Percentiles rank a stretch among this genome's conserved stretches.
These are phyloP conservation scores for Rhodotorula sp. DNA, from an alignment of 1,284 basidiomycete species.

Conservation along the genomic window DNA sequence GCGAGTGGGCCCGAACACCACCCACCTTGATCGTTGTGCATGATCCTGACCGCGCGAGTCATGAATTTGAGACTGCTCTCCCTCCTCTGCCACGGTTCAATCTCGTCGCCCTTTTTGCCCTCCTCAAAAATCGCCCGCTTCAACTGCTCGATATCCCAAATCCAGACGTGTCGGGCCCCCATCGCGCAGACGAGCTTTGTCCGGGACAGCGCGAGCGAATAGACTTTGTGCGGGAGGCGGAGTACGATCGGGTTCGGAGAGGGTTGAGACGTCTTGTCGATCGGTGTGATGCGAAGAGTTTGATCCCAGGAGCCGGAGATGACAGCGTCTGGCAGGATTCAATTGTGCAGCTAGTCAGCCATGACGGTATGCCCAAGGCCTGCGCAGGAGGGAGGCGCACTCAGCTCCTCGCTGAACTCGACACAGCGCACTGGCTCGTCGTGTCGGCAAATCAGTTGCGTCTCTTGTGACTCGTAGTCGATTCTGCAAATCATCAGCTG, in stretches of 20 bases:
- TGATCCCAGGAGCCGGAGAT: constrained; percentile 89
- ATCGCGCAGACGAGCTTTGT: constrained; percentile 80
- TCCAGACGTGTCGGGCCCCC: constrained; percentile 81
- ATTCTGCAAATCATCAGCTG: too few species aligned
- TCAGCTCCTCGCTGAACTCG: constrained; percentile 51
- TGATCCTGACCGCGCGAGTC: constrained; percentile 84
- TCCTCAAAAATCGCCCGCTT: constrained; percentile 18
- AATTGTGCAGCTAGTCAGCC: not conserved
- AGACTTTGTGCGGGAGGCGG: constrained; percentile 74
- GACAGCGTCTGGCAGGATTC: constrained; percentile 58
- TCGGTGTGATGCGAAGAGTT: constrained; percentile 64
- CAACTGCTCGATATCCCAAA: constrained; percentile 79
- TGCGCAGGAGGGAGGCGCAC: constrained; percentile 41
- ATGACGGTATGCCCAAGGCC: not conserved
- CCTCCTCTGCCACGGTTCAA: constrained; percentile 66
- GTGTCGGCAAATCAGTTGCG: constrained; percentile 52
- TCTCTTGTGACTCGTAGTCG: constrained; percentile 52
- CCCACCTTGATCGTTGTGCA: constrained; percentile 85
- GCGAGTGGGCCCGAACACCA: not conserved
- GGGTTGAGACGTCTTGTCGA: constrained; percentile 56
- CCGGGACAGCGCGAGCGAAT: constrained; percentile 71
- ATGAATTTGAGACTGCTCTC: constrained; percentile 95
- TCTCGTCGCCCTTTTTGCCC: constrained; percentile 23
- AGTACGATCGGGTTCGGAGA: constrained; percentile 51
- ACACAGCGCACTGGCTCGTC: constrained; percentile 51